Evolutionary conservation across 352 stramenopile species (phyloP), one percentile per base, ranked within the genome.

Genomic region (Globisporangium mamillatum): DNA sequence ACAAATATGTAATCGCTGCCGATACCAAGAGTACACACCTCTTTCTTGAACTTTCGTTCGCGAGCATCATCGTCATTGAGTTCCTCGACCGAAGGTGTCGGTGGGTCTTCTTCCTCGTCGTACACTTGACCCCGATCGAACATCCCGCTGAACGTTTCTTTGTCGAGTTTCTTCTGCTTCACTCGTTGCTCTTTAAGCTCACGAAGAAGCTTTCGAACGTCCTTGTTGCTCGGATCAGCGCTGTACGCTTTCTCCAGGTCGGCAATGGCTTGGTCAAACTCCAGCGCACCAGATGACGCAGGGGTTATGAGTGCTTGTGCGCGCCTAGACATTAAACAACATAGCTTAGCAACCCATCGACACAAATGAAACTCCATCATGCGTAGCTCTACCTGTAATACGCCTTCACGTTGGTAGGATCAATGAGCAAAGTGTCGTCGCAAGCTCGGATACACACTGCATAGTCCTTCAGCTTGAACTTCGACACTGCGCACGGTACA

Each of bases 71-170:
- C 75, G 27, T 74, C 71, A n/a, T 69, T 52, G 14, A 71, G 38
- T 22, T 75, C 57, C 46, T 66, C 53, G 14, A 58, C 34, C 0
- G 59, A 38, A 20, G 41, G 25, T 2, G 61, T 65, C 3, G 73
- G 36, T 14, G 44, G 56, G 12, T 62, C 56, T n/a, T 62, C 44
- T 3, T 52, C 38, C 10, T 74, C 64, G 22, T 80, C 73, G 53
- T 91, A 92, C 4, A 95, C 75, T 27, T 81, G 63, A 0, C 88
- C 88, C 60, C 86, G 82, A 27, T 89, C 69, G 48, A 94, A 95
- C 88, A 95, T 93, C 18, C 86, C 88, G 12, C 74, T 92, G 69
- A 95, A 95, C 4, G 88, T 95, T 10, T 81, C 73, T 60, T 83
- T 82, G 57, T 95, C 88, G 20, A 92, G 67, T 41, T 84, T 64